phyloP scores from a whole-genome alignment of 768 basidiomycete species.

The Galerina marginata region DNA sequence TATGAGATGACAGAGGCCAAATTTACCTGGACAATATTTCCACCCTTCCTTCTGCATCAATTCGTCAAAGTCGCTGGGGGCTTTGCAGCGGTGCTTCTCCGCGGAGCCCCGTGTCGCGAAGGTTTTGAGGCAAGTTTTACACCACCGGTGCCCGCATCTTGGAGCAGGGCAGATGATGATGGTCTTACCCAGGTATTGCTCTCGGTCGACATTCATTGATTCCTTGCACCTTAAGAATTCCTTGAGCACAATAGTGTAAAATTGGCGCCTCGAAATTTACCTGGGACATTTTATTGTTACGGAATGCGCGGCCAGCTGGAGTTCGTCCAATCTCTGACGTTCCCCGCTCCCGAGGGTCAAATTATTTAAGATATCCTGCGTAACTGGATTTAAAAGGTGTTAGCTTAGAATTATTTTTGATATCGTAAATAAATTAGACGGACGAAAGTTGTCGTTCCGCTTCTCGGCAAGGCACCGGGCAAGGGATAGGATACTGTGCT shows the following conservation, averaged over 20 bases:
- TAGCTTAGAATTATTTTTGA: background rate
- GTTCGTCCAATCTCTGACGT: slow-evolving; percentile 27
- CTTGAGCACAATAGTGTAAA: background rate
- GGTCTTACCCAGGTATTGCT: slow-evolving; percentile 44
- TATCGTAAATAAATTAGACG: background rate
- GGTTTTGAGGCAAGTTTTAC: slow-evolving; percentile 59
- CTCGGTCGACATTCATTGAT: slow-evolving; percentile 54
- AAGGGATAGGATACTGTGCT: slow-evolving; percentile 62
- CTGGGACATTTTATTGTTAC: slow-evolving; percentile 23
- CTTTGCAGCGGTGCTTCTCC: slow-evolving; percentile 62
- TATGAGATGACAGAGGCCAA: background rate
- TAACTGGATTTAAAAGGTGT: slow-evolving; percentile 14
- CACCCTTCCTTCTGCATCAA: slow-evolving; percentile 61
- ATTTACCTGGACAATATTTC: slow-evolving; percentile 65
- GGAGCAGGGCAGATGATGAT: slow-evolving; percentile 55
- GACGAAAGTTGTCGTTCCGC: slow-evolving; percentile 37
- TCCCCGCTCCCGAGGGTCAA: slow-evolving; percentile 43
- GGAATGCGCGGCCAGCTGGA: slow-evolving; percentile 43
- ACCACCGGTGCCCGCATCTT: slow-evolving; percentile 60
- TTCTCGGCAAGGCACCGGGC: slow-evolving; percentile 56
- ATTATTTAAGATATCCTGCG: slow-evolving; percentile 17
- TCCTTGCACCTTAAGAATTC: slow-evolving; percentile 48
- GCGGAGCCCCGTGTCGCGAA: slow-evolving; percentile 36
- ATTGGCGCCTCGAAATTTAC: background rate
- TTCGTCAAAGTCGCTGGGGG: slow-evolving; percentile 36